Evolutionary conservation across 2,329 filamentous ascomycete species (phyloP), one percentile per base, ranked within the genome.

Genomic region (Daldinia sp.): DNA sequence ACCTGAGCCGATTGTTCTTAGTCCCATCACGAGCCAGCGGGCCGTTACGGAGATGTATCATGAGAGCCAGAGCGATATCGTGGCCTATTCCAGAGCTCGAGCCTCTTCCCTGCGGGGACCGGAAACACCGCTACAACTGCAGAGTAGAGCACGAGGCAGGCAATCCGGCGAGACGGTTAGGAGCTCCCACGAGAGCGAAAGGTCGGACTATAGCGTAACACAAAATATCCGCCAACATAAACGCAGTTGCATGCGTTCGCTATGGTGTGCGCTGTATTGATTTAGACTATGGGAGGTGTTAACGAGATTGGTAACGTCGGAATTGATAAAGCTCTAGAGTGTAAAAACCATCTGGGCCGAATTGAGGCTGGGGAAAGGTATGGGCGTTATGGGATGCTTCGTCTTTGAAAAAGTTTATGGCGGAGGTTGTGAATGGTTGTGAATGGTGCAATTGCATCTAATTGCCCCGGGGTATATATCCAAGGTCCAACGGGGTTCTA

Each of bases 1-100:
- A 15, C 37, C 46, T 1, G 35, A 53, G 15, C 50, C 35, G 7
- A 12, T 28, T 2, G 50, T 30, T 15, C 37, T 35, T 15, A 28
- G 30, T 26, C 50, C 41, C 37, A 48, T 28, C n/a, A 64, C 41
- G 18, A 39, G 55, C 7, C 60, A 18, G 6, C 60, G 55, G 18
- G 20, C 42, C 2, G 59, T 57, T 1, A 67, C 60, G 6, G 54
- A 59, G 53, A 59, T 64, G 63, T 61, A 63, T 20, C 60, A 61
- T 37, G 39, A 7, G 6, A 54, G 30, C 9, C 60, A 63, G 15
- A 53, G 42, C 28, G 65, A 64, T n/a, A 59, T 61, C 41, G 12
- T 44, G 28, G n/a, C 28, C 7, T 39, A 37, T 3, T 44, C 53
- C 3, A 67, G n/a, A 48, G 15, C 35, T 10, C 42, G n/a, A 20